A percentile compares a stretch with the other conserved stretches of the same genome.
phyloP scores from a whole-genome alignment of 768 basidiomycete genomes.

The Cystofilobasidium bisporidii region DNA sequence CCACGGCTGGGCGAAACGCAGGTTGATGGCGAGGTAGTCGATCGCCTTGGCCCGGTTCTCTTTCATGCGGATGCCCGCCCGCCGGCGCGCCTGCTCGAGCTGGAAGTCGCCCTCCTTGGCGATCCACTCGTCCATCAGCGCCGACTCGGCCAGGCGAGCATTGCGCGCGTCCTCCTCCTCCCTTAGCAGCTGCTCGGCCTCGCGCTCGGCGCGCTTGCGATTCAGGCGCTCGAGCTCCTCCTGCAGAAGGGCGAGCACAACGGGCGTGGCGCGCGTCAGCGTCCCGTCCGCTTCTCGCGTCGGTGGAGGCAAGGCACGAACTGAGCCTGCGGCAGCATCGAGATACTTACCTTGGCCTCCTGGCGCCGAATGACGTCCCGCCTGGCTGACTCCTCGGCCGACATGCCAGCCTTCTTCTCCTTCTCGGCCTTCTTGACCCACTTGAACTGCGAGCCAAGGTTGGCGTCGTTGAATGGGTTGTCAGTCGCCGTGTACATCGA shows the following conservation, averaged over 20 bases:
- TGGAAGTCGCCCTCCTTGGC: constrained; percentile 96
- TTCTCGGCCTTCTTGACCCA: constrained; percentile 99
- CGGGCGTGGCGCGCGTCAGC: background rate
- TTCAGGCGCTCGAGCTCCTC: constrained; percentile 91
- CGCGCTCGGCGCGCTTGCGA: constrained; percentile 77
- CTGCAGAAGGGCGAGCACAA: constrained; percentile 26
- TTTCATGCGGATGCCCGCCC: constrained; percentile 87
- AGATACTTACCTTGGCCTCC: constrained; percentile 59
- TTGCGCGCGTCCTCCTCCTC: constrained; percentile 89
- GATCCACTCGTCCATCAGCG: constrained; percentile 97
- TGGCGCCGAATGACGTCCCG: constrained; percentile 69
- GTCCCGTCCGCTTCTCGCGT: no score
- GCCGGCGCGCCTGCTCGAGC: constrained; percentile 78
- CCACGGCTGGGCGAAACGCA: constrained; percentile 68
- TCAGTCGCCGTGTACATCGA: constrained; percentile 93
- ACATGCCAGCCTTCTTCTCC: constrained; percentile 78
- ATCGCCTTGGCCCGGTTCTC: constrained; percentile 98
- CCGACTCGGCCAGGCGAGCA: constrained; percentile 82
- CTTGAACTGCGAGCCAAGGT: constrained; percentile 88
- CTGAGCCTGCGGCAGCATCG: no score
- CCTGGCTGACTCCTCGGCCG: constrained; percentile 63
- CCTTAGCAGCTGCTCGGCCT: constrained; percentile 72
- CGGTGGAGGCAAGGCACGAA: no score
- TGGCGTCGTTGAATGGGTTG: constrained; percentile 97
- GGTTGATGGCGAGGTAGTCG: constrained; percentile 90